Conservation (phyloP, 2,329 filamentous ascomycete genomes). For the Penicillium sp. region DNA sequence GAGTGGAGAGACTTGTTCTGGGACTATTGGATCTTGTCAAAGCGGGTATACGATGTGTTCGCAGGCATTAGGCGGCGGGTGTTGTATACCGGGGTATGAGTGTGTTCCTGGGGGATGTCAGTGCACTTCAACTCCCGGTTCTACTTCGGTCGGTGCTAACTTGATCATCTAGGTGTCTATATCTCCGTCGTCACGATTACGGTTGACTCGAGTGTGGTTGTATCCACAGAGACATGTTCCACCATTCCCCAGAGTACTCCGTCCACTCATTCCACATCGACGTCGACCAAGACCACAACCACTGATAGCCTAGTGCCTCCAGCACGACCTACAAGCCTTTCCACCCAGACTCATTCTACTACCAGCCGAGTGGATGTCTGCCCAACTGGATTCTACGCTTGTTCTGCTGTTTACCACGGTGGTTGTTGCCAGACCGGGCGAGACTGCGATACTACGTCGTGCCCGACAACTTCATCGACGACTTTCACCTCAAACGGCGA, state of each 20-base stretch:
- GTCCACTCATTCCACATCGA: slow-evolving; percentile 18
- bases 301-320: slow-evolving; percentile 34
- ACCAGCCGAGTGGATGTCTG: slow-evolving; percentile 49
- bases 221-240: slow-evolving; percentile 31
- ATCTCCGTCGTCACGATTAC: slow-evolving; percentile 37
- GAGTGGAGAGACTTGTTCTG: slow-evolving; percentile 48
- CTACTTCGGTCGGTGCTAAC: not conserved
- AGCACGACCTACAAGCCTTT: slow-evolving; percentile 36
- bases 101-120: slow-evolving; percentile 55
- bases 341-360: slow-evolving; percentile 32
- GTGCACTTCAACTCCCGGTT: slow-evolving; percentile 4
- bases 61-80: slow-evolving; percentile 53
- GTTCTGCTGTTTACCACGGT: slow-evolving; percentile 70
- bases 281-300: slow-evolving; percentile 31
- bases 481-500: slow-evolving; percentile 60
- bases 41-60: slow-evolving; percentile 54
- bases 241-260: slow-evolving; percentile 24
- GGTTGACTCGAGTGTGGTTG: slow-evolving; percentile 26
- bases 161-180: slow-evolving; percentile 26
- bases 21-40: slow-evolving; percentile 47
- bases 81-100: slow-evolving; percentile 56
- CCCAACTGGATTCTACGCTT: slow-evolving; percentile 88
- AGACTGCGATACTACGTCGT: slow-evolving; percentile 75
- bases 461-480: slow-evolving; percentile 62
- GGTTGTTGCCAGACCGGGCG: slow-evolving; percentile 86